A percentile compares a stretch with the other conserved stretches of the same genome.
phyloP scores from a whole-genome alignment of 768 basidiomycete species.

The Phlebiopsis flavidoalba region DNA sequence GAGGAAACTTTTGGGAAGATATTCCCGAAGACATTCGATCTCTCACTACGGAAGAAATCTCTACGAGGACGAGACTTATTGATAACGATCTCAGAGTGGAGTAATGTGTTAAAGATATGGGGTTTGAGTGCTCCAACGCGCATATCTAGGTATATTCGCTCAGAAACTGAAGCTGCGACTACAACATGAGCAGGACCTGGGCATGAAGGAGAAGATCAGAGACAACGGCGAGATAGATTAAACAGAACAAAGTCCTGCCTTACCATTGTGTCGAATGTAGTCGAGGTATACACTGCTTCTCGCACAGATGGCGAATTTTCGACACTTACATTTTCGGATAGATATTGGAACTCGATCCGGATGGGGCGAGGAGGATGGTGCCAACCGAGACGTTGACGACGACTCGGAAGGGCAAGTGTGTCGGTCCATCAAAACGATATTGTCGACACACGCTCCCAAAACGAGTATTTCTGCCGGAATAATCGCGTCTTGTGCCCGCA shows the following conservation, averaged over 20 bases:
- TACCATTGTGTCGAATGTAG: slow-evolving; percentile 97
- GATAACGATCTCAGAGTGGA: slow-evolving; percentile 93
- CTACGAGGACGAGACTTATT: slow-evolving; percentile 85
- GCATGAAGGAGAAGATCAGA: slow-evolving; percentile 96
- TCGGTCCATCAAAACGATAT: slow-evolving; percentile 99
- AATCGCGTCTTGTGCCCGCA: slow-evolving; percentile 93
- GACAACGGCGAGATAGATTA: slow-evolving; percentile 98
- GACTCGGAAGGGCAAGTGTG: slow-evolving; percentile 97
- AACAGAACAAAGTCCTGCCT: slow-evolving; percentile 98
- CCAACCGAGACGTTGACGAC: slow-evolving; percentile 93
- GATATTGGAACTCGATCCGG: slow-evolving; percentile 81
- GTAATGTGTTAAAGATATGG: too few species aligned
- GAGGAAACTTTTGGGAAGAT: slow-evolving; percentile 88
- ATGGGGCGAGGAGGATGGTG: slow-evolving; percentile 91
- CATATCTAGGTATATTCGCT: slow-evolving; percentile 91
- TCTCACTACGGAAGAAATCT: slow-evolving; percentile 79
- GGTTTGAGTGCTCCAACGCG: too few species aligned
- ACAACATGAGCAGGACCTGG: slow-evolving; percentile 87
- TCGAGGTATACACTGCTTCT: slow-evolving; percentile 63
- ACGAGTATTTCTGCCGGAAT: slow-evolving; percentile 98
- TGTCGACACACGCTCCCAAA: too few species aligned
- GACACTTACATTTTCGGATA: slow-evolving; percentile 48
- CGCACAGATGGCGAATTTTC: not conserved
- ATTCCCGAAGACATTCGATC: slow-evolving; percentile 84
- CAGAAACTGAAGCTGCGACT: slow-evolving; percentile 87